phyloP scores from a whole-genome alignment of 352 stramenopile species.

The Phytophthora hibernalis region DNA sequence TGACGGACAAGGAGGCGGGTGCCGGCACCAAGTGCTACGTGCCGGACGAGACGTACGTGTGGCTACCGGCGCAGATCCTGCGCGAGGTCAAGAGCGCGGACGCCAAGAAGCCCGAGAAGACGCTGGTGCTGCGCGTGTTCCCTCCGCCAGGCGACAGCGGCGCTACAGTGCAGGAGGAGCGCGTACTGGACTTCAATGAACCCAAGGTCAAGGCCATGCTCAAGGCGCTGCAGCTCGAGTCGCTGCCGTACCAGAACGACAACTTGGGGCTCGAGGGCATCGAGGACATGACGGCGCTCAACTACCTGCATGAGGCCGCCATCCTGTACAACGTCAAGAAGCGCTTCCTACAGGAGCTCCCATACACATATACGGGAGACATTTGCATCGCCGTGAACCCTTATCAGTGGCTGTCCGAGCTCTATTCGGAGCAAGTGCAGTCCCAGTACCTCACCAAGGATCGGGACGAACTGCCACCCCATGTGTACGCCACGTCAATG shows the following conservation, averaged over 20 bases:
- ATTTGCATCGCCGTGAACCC: conserved; percentile 98
- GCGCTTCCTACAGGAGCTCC: conserved; percentile 77
- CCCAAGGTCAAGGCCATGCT: conserved; percentile 68
- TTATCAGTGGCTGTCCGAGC: conserved; percentile 91
- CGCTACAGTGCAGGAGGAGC: conserved; percentile 46
- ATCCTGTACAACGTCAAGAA: conserved; percentile 91
- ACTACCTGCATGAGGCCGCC: conserved; percentile 91
- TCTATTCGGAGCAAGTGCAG: conserved; percentile 85
- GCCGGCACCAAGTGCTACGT: conserved; percentile 84
- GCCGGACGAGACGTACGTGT: conserved; percentile 78
- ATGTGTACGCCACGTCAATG: conserved; percentile 79
- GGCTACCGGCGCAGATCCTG: conserved; percentile 78
- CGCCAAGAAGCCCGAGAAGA: conserved; percentile 64
- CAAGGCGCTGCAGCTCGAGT: conserved; percentile 76
- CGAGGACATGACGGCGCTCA: conserved; percentile 73
- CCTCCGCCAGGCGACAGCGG: conserved; percentile 33
- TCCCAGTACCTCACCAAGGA: conserved; percentile 69
- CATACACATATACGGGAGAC: conserved; percentile 97
- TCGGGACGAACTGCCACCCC: conserved; percentile 65
- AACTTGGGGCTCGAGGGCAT: conserved; percentile 71
- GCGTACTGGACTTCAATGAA: conserved; percentile 81
- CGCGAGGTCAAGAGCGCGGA: conserved; percentile 63
- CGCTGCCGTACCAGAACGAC: conserved; percentile 89
- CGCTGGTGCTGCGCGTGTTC: conserved; percentile 61
- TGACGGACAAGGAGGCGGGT: conserved; percentile 39